These are phyloP conservation scores for Cinnamomum micranthum DNA, from an alignment of 164 flowering plant species.

Conservation along the genomic window DNA sequence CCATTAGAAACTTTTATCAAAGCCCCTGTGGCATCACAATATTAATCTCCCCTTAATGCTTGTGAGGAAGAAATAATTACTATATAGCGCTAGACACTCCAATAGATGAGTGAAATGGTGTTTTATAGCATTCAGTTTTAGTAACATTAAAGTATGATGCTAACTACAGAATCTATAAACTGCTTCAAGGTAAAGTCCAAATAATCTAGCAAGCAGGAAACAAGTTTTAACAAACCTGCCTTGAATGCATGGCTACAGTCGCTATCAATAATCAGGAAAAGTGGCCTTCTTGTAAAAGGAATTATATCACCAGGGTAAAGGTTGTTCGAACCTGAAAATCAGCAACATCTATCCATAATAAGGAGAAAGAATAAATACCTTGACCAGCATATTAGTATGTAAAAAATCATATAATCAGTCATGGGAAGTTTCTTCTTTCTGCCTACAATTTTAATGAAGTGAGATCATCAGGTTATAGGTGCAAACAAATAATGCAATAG, in stretches of 20 bases:
- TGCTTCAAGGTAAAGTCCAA: slow-evolving; percentile 2
- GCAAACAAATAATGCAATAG: background rate
- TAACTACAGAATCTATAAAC: background rate
- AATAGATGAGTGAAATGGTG: no score
- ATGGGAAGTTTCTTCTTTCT: background rate
- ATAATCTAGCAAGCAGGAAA: slow-evolving; percentile 13
- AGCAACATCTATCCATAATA: background rate
- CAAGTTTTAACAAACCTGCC: slow-evolving; percentile 99
- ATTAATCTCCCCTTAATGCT: no score
- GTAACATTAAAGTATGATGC: no score
- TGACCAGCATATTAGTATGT: background rate
- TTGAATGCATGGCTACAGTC: slow-evolving; percentile 99
- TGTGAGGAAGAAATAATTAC: no score
- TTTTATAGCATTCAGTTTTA: no score
- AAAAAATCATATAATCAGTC: background rate
- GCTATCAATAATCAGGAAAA: slow-evolving; percentile 88
- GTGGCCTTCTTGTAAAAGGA: slow-evolving; percentile 91
- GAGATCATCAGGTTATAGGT: background rate
- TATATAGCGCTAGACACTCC: no score
- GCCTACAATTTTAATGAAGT: background rate
- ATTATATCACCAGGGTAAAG: slow-evolving; percentile 87
- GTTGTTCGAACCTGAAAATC: slow-evolving; percentile 57
- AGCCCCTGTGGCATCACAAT: no score
- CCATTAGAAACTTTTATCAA: no score
- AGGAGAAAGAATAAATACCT: background rate